phyloP scores from a whole-genome alignment of 768 basidiomycete genomes.

The Dictyophora rubrovolvata region DNA sequence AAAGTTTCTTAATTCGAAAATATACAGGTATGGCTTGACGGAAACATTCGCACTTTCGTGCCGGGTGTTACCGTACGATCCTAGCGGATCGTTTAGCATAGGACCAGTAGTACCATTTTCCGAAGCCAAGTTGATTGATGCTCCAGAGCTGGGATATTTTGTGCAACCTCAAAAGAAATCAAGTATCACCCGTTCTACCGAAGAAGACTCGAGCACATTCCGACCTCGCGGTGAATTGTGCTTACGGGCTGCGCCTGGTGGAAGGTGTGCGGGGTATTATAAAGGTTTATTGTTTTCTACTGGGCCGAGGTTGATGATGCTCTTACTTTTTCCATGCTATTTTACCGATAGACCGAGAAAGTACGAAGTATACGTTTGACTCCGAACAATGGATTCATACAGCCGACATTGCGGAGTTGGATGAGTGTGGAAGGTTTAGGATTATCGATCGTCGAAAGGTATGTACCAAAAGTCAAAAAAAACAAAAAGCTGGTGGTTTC shows the following conservation, averaged over 20 bases:
- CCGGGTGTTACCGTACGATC: conserved; percentile 49
- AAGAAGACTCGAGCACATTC: conserved; percentile 66
- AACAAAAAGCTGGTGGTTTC: conserved; percentile 68
- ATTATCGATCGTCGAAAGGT: conserved; percentile 95
- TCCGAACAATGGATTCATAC: conserved; percentile 89
- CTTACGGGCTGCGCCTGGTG: conserved; percentile 54
- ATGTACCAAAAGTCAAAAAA: conserved; percentile 63
- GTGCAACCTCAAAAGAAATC: not conserved
- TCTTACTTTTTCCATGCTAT: not conserved
- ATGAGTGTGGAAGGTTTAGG: conserved; percentile 66
- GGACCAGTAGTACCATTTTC: conserved; percentile 68
- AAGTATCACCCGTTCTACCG: no score
- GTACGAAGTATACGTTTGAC: conserved; percentile 71
- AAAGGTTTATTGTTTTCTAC: conserved; percentile 17
- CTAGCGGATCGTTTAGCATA: conserved; percentile 61
- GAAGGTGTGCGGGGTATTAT: conserved; percentile 48
- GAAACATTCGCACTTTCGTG: conserved; percentile 66
- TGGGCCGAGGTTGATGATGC: not conserved
- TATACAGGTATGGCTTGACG: conserved; percentile 72
- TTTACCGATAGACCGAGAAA: conserved; percentile 57
- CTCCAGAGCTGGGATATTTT: conserved; percentile 81
- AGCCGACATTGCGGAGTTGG: conserved; percentile 80
- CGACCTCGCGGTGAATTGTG: conserved; percentile 89
- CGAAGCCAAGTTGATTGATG: conserved; percentile 85
- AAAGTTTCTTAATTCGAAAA: not conserved